A percentile compares a stretch with the other conserved stretches of the same genome.
Evolutionary conservation across 495 filamentous ascomycete species (phyloP).

Genomic region (Xanthoparmelia taractica): DNA sequence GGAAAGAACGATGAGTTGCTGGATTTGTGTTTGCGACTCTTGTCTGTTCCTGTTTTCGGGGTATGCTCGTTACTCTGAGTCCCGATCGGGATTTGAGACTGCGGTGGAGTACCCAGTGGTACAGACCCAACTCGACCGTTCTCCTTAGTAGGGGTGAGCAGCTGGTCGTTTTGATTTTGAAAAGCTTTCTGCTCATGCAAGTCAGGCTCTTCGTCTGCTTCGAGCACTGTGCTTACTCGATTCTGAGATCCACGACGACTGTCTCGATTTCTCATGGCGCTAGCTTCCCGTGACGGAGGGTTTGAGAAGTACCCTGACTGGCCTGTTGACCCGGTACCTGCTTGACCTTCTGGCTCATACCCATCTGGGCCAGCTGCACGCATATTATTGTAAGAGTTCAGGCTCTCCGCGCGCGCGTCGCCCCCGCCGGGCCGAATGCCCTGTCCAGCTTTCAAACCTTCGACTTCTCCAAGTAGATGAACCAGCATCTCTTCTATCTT

Average conservation of each 20-base stretch:
- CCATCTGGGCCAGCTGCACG: conserved; percentile 39
- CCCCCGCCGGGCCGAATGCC: conserved; percentile 29
- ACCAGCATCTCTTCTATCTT: conserved; percentile 95
- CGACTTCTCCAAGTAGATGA: conserved; percentile 83
- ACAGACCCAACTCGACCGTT: conserved; percentile 49
- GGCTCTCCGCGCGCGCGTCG: conserved; percentile 33
- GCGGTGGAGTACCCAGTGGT: conserved; percentile 67
- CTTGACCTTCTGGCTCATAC: conserved; percentile 77
- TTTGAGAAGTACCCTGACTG: conserved; percentile 72
- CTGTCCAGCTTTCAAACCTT: conserved; percentile 66
- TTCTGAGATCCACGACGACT: conserved; percentile 59
- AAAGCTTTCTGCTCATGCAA: conserved; percentile 42
- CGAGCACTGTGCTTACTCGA: conserved; percentile 81
- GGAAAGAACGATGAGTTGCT: conserved; percentile 82
- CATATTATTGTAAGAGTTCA: conserved; percentile 34
- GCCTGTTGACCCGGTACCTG: conserved; percentile 65
- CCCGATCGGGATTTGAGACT: conserved; percentile 46
- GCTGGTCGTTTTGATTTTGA: conserved; percentile 40
- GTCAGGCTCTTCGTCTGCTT: conserved; percentile 65
- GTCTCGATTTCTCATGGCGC: conserved; percentile 49
- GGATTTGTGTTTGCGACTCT: conserved; percentile 84
- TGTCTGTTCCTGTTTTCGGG: conserved; percentile 59
- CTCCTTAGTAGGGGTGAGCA: conserved; percentile 38
- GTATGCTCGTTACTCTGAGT: conserved; percentile 68
- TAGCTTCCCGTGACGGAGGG: conserved; percentile 55